Base-by-base conservation (phyloP, 352 stramenopile genomes). In the Pelagophyceae sp. region DNA sequence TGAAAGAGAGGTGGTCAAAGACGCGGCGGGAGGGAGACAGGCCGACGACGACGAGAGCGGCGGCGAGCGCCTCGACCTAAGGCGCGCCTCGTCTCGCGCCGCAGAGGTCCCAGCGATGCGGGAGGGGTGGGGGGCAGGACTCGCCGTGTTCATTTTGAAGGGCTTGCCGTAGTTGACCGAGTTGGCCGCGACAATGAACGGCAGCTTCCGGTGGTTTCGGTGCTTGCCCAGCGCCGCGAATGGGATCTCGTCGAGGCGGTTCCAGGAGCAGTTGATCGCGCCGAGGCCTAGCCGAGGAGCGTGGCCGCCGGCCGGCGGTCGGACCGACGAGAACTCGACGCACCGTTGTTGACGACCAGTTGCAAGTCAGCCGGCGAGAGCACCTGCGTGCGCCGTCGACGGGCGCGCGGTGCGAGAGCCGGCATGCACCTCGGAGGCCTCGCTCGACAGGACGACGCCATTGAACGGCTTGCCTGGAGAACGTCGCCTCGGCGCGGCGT, bases 201-300 rank as follows among this genome's bases (percentile, higher is more conserved):
- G 96, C 37, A 99, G 85, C 32, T 98, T 84, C 31, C 96, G 93
- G 83, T 98, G 94, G 80, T 96, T 87, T 33, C 93, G 92, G 25
- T 90, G 91, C 63, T 92, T 90, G 32, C 82, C 80, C 83, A 99
- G 90, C 82, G 98, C 90, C 54, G 91, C 86, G 82, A 98, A 98
- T 20, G 95, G 95, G 61, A 99, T 90, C 82, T 98, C 94, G 78
- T 96, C 89, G 31, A 98, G 85, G 71, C 95, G 89, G 45, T 93
- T 94, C 95, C 95, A 99, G n/a, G 92, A 98, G 84, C 95, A 99
- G 83, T 98, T 94, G 80, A 99, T 98, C 33, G 95, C 92, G 33
- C 91, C 96, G 76, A 98, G 91, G 72, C 95, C 95, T 33, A 88
- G 82, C n/a, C n/a, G n/a, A n/a, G n/a, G n/a, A n/a, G n/a, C n/a